phyloP scores from a whole-genome alignment of 768 basidiomycete species.

The Boletus reticulatus region DNA sequence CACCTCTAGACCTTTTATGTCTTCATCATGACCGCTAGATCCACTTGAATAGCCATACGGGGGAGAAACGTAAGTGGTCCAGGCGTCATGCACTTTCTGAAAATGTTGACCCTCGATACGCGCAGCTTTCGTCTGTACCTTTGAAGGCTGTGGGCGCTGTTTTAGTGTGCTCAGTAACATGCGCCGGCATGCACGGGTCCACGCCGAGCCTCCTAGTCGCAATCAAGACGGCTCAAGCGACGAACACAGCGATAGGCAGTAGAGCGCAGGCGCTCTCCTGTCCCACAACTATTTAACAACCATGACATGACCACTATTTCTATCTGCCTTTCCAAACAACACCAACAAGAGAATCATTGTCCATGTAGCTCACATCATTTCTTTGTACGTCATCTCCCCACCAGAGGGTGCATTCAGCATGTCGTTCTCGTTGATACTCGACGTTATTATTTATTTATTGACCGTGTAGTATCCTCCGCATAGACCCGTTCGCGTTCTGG shows the following conservation, averaged over 20 bases:
- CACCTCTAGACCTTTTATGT: not conserved
- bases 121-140: constrained; percentile 73
- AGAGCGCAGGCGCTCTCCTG: constrained; percentile 18
- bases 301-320: constrained; percentile 3
- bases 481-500: constrained; percentile 15
- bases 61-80: constrained; percentile 68
- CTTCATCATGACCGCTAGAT: constrained; percentile 46
- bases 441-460: constrained; percentile 13
- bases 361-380: constrained; percentile 11
- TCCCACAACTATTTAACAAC: constrained; percentile 6
- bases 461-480: constrained; percentile 15
- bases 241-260: constrained; percentile 42
- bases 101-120: constrained; percentile 7
- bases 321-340: constrained; percentile 3
- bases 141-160: constrained; percentile 72
- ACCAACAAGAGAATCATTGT: not conserved
- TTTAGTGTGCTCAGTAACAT: constrained; percentile 90
- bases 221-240: constrained; percentile 43
- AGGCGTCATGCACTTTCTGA: constrained; percentile 3
- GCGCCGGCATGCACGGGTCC: constrained; percentile 80
- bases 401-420: constrained; percentile 13
- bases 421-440: not conserved
- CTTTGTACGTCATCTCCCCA: constrained; percentile 1
- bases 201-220: constrained; percentile 37
- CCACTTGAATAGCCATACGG: constrained; percentile 81